phyloP scores from a whole-genome alignment of 1,139 yeast species.

The Pichia sp. region DNA sequence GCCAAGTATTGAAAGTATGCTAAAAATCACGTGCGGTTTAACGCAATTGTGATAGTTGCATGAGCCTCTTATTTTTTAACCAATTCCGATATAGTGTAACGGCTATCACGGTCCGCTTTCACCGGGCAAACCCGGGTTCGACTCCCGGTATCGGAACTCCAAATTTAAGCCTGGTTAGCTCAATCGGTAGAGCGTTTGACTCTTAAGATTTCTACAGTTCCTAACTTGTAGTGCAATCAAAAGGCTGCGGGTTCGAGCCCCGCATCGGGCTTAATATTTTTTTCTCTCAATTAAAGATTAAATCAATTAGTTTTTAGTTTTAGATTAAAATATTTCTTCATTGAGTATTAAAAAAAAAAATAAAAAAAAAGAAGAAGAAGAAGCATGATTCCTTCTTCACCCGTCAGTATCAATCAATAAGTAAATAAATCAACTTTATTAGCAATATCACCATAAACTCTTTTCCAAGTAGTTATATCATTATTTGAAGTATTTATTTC shows the following conservation, averaged over 20 bases:
- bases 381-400: not conserved
- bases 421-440: conserved; percentile 48
- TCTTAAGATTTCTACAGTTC: conserved; percentile 20
- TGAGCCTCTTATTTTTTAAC: not conserved
- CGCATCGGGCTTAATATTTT: conserved; percentile 31
- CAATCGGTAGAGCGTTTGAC: conserved; percentile 35
- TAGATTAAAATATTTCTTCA: not conserved
- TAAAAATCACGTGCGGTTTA: too few relatives aligned
- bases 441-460: conserved; percentile 50
- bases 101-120: conserved; percentile 74
- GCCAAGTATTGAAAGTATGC: too few relatives aligned
- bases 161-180: conserved; percentile 26
- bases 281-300: too few relatives aligned
- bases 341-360: too few relatives aligned
- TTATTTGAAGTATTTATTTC: conserved; percentile 47
- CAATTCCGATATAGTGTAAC: conserved; percentile 59
- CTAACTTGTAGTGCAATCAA: conserved; percentile 23
- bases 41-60: too few relatives aligned
- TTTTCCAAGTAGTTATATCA: conserved; percentile 64
- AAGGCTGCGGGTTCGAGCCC: conserved; percentile 38
- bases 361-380: too few relatives aligned
- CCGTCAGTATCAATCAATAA: conserved; percentile 27
- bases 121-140: conserved; percentile 75
- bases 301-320: not conserved
- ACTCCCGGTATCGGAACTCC: conserved; percentile 63